phyloP scores from a whole-genome alignment of 148 eudicot species.

The Linanthus parryae region DNA sequence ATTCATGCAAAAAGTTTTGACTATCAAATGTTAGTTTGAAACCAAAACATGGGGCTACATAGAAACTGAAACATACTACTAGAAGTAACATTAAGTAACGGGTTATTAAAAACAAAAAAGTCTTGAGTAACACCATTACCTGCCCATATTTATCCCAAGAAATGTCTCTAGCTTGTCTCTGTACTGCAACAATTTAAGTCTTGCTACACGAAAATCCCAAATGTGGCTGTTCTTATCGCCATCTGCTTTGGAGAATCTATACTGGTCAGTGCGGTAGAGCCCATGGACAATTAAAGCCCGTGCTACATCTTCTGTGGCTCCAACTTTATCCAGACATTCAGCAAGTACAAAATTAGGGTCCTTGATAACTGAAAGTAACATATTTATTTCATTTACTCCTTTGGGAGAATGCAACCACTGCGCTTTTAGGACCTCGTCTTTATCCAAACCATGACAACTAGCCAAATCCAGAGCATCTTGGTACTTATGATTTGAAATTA shows the following conservation, averaged over 20 bases:
- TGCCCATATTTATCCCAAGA: slow-evolving; percentile 97
- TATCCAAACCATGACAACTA: slow-evolving; percentile 64
- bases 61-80: not conserved
- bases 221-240: slow-evolving; percentile 28
- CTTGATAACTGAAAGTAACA: slow-evolving; percentile 66
- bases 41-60: not conserved
- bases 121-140: slow-evolving; percentile 38
- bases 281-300: slow-evolving; percentile 67
- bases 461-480: slow-evolving; percentile 77
- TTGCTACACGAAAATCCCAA: slow-evolving; percentile 71
- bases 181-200: slow-evolving; percentile 80
- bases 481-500: slow-evolving; percentile 49
- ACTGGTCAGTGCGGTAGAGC: slow-evolving; percentile 59
- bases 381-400: slow-evolving; percentile 54
- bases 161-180: slow-evolving; percentile 93
- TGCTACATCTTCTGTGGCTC: slow-evolving; percentile 74
- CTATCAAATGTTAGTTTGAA: too few species aligned
- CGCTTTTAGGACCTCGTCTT: slow-evolving; percentile 73
- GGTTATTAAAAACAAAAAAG: not conserved
- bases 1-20: too few species aligned
- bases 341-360: slow-evolving; percentile 73
- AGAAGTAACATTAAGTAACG: not conserved
- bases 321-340: slow-evolving; percentile 74
- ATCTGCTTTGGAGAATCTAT: slow-evolving; percentile 39
- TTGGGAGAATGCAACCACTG: slow-evolving; percentile 78